Evolutionary conservation across 163 green algal species (phyloP), one percentile per base, ranked within the genome.

Genomic region (Chlorella variabilis): DNA sequence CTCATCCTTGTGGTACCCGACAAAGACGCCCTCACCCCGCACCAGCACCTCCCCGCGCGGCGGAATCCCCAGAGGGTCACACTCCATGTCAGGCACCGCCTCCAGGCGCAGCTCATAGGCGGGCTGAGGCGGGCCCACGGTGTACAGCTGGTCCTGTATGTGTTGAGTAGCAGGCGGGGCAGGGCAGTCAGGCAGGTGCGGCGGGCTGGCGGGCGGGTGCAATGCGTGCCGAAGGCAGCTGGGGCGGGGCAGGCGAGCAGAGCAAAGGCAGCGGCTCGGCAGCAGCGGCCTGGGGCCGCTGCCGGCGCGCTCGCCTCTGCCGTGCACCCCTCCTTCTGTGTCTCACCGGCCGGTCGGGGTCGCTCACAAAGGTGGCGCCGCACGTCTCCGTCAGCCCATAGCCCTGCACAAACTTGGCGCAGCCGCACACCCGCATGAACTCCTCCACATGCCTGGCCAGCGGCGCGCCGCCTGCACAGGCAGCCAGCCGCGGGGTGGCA

Each of bases 341-440:
- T 11, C 75, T 38, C 33, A 81, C 75, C 75, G 61, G 33, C 66
- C 54, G 51, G 6, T 84, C 71, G 1, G 93, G 90, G 21, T 90
- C 70, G 1, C 93, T 90, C 49, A 98, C 92, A 89, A 96, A 98
- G 69, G 89, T 94, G 38, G 91, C 91, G 2, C 94, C 96, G 82
- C 91, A 96, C 0, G 94, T 98, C 90, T 99, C 97, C 2, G 97
- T 99, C 41, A 99, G 86, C 45, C 97, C 97, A 71, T 99, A 99
- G 66, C 97, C 97, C 93, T 99, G 95, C 61, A 86, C 87, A 27
- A 98, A 94, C 34, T 89, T 90, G 59, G 83, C 89, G 86, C 96
- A 98, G 90, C 99, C 85, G 75, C 90, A 85, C 56, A 83, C 82
- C 33, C 89, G 90, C 34, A 99, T 90, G 88, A 98, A 99, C 27